Evolutionary conservation across 257 asterid species (phyloP), one percentile per base, ranked within the genome.

Genomic region (Leonotis leonurus): DNA sequence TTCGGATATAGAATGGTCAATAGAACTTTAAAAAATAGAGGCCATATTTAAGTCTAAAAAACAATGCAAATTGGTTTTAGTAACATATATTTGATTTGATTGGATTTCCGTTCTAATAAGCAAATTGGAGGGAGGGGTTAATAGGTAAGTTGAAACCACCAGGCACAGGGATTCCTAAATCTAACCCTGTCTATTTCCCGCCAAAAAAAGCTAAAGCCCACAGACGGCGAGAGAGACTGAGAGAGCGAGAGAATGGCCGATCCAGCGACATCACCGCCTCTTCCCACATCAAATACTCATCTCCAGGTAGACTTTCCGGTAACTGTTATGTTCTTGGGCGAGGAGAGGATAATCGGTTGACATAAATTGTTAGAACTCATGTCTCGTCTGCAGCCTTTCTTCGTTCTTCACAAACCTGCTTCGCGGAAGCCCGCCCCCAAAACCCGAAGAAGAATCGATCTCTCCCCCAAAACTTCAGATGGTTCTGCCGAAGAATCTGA

Each of bases 321-420:
- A 41, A 2, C 17, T 50, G 8, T 2, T 8, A 1, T 2, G 3
- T 52, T 3, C 1, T 7, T 18, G 3, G 59, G 24, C 18, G 2
- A 1, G 4, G 33, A n/a, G 16, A 16, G n/a, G 10, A 45, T 3
- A 50, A 22, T 44, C 37, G 50, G 36, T 13, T 10, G 33, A 16
- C 26, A 18, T 32, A 8, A 18, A 41, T 53, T 48, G 48, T 37
- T 41, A 13, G 9, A 59, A 60, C 39, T 45, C 43, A 8, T 16
- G 14, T 30, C 3, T 60, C 22, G 48, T 35, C 63, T 46, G 71
- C 73, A 93, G 97, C 90, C 99, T 16, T 89, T 81, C 79, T 93
- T 81, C 69, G 72, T 93, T 69, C 95, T 87, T 40, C 97, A 87
- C 71, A 85, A 77, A 64, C 91, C 94, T 10, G 65, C 95, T 39